Base-by-base conservation (phyloP, 768 basidiomycete genomes). In the Tylopilus rubrobrunneus region DNA sequence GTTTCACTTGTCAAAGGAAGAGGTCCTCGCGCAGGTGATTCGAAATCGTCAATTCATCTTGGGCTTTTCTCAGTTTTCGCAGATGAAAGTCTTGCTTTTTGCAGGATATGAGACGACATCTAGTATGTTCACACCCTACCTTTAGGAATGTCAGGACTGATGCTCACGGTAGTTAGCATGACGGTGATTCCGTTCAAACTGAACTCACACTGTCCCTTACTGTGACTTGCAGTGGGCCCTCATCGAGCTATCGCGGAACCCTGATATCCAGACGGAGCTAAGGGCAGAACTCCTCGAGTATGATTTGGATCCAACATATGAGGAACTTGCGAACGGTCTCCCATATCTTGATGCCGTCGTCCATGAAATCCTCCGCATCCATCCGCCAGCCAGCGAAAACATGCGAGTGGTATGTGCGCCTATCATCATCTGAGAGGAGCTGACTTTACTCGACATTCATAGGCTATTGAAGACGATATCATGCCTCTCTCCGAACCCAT, bases 321-420 rank as follows among this genome's bases (percentile, higher is more conserved):
- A 83, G 34, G 77, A 82, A 51, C 72, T 85, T 6, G 72, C 68
- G 3, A 74, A 73, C 12, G 70, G 52, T n/a, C 65, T 86, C 6
- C 82, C 81, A 0, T 84, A 80, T 60, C 77, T 85, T 5, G 81
- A 84, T 57, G 77, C 79, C 0, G 70, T 79, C 3, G 73, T 75
- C 1, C 74, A 74, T 40, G 80, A 80, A 59, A 67, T 67, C 0
- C 69, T 81, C 11, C 71, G 79, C 6, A 21, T 79, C 4, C 76
- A 81, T 56, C 67, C 80, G 19, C 72, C 77, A 1, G 45, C 76
- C 11, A n/a, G 40, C 0, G 69, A 73, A 21, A 3, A 42, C 5
- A 54, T 47, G 0, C 58, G 63, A 11, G 4, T 58, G 2, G 63
- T 65, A 56, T n/a, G 58, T 60, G 4, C 25, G 25, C 25, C 6